phyloP scores from a whole-genome alignment of 257 asterid species.

The Fraxinus americana region DNA sequence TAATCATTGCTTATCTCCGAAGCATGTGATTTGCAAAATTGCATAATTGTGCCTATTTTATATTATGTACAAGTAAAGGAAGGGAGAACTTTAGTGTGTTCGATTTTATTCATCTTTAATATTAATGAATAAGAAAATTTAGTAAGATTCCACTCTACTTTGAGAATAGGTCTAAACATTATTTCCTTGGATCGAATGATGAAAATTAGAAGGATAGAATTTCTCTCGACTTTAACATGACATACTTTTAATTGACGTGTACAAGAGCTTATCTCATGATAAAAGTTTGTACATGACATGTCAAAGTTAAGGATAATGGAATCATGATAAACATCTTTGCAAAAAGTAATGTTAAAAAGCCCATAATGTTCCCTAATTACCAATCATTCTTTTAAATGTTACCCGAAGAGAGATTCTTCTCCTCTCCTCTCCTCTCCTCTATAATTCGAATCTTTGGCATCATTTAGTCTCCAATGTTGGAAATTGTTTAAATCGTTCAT shows the following conservation, averaged over 20 bases:
- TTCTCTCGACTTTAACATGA: neutral
- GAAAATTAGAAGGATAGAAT: neutral
- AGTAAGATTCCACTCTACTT: neutral
- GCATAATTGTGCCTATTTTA: too few species aligned
- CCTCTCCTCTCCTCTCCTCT: too few species aligned
- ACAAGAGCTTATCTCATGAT: neutral
- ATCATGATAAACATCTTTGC: neutral
- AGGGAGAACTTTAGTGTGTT: neutral
- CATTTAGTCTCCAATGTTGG: too few species aligned
- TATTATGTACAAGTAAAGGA: too few species aligned
- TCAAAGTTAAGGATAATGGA: neutral
- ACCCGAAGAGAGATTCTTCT: too few species aligned
- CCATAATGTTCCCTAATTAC: neutral
- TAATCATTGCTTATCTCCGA: slow-evolving; percentile 11
- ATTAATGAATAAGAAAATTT: too few species aligned
- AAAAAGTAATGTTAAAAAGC: neutral
- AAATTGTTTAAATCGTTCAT: too few species aligned
- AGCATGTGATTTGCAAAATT: neutral
- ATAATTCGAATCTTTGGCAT: too few species aligned
- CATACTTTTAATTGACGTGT: neutral
- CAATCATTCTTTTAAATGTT: neutral
- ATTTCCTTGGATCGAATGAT: neutral
- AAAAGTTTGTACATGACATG: neutral
- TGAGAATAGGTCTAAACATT: neutral
- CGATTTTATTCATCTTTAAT: too few species aligned